Base-by-base conservation (phyloP, 2,329 filamentous ascomycete genomes). In the Myriangium duriaei region DNA sequence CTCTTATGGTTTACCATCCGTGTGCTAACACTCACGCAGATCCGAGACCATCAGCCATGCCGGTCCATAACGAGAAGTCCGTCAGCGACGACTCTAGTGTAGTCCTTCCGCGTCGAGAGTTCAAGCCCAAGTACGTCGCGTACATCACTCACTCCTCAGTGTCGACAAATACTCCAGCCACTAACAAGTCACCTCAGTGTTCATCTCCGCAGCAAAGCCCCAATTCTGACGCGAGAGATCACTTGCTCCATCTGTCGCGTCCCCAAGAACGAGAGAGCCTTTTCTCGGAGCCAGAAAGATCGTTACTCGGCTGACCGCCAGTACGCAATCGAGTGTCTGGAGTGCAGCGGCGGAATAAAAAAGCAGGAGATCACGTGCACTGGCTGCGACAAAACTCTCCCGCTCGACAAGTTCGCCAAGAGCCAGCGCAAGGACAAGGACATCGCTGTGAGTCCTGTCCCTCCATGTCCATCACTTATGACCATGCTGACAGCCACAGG, bases 331-430 rank as follows among this genome's bases (percentile, higher is more conserved):
- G 32, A 31, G 26, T 41, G 39, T 17, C n/a, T 41, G 15, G 15
- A 13, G 11, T 41, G 39, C 39, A 36, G 32, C 7, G 34, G 33
- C 9, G n/a, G 7, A 7, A 17, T 36, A 15, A 37, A 41, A 12
- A 41, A 35, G 16, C 29, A 14, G 5, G 33, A 37, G 13, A 26
- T 41, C n/a, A 28, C 18, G 9, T 41, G 39, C 34, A 26, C 21
- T 11, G 16, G 17, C 1, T 41, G 39, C 39, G 34, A 41, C n/a
- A 37, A 32, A 17, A 32, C 29, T 4, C 14, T 41, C 16, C 33
- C 33, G 6, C 33, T 35, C 28, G 32, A 32, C 18, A 36, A 37
- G 12, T 41, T 41, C n/a, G 33, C 39, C 5, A 37, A 37, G 17
- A 41, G 29, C 15, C 39, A 41, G 30, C 19, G 33, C 11, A 37